Percentiles rank a stretch among this genome's conserved stretches.
phyloP scores from a whole-genome alignment of 331 rosid species.

The Arachis monticola region DNA sequence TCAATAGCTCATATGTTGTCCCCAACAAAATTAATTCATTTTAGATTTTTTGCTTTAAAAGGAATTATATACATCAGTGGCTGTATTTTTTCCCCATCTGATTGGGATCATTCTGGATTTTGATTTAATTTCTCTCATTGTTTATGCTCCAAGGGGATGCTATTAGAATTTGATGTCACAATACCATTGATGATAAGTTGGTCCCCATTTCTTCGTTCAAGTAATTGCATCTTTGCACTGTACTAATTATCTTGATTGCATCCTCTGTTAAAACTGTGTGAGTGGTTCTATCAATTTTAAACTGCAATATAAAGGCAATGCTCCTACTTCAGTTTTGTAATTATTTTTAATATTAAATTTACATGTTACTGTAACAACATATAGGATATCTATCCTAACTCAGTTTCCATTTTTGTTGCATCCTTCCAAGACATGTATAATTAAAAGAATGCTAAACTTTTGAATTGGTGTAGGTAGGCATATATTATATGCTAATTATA shows the following conservation, averaged over 20 bases:
- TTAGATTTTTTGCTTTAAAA: neutral
- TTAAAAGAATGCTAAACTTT: too few relatives aligned
- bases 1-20: constrained; percentile 22
- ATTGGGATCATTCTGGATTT: neutral
- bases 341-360: constrained; percentile 20
- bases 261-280: too few relatives aligned
- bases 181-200: constrained; percentile 14
- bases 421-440: neutral
- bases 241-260: neutral
- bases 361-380: neutral
- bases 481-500: neutral
- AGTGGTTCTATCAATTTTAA: too few relatives aligned
- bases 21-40: constrained; percentile 3
- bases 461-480: neutral
- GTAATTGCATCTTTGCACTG: constrained; percentile 1
- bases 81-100: constrained; percentile 1
- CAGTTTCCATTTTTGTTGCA: constrained; percentile 9
- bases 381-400: neutral
- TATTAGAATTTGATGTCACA: constrained; percentile 18
- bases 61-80: constrained; percentile 15
- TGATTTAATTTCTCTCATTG: constrained; percentile 3
- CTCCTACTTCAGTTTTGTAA: constrained; percentile 11
- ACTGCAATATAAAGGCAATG: neutral
- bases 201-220: constrained; percentile 22
- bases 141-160: constrained; percentile 30